Conservation (phyloP, 2,329 filamentous ascomycete species). For the Xylariaceae sp. region DNA sequence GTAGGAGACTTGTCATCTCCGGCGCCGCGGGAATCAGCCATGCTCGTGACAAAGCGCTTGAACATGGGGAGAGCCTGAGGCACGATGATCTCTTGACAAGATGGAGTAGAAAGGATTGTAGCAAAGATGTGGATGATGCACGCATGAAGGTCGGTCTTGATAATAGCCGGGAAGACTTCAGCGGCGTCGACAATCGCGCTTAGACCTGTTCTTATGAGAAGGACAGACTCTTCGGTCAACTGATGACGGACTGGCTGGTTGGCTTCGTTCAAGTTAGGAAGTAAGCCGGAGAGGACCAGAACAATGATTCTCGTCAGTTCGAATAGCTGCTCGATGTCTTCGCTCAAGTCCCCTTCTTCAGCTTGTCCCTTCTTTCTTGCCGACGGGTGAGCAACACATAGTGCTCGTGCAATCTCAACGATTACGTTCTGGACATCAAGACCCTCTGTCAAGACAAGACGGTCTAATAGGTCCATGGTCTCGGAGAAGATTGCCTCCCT, state of each 20-base stretch:
- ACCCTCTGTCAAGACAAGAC: slow-evolving; percentile 85
- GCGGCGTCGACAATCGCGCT: slow-evolving; percentile 90
- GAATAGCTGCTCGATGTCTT: slow-evolving; percentile 97
- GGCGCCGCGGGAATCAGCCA: slow-evolving; percentile 47
- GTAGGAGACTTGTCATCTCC: slow-evolving; percentile 43
- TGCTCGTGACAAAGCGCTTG: slow-evolving; percentile 79
- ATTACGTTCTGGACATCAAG: slow-evolving; percentile 86
- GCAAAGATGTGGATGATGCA: slow-evolving; percentile 97
- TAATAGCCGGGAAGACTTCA: slow-evolving; percentile 91
- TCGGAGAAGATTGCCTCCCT: slow-evolving; percentile 93
- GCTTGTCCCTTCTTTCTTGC: slow-evolving; percentile 63
- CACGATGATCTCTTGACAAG: slow-evolving; percentile 82
- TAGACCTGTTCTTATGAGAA: slow-evolving; percentile 72
- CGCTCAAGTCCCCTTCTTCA: slow-evolving; percentile 75
- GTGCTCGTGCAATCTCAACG: slow-evolving; percentile 83
- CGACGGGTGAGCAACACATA: slow-evolving; percentile 88
- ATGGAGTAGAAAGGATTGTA: slow-evolving; percentile 80
- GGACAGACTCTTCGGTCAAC: slow-evolving; percentile 80
- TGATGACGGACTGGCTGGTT: slow-evolving; percentile 64
- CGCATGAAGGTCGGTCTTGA: slow-evolving; percentile 91
- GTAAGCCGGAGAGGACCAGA: slow-evolving; percentile 77
- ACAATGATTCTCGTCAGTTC: slow-evolving; percentile 96
- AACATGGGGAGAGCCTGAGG: slow-evolving; percentile 87
- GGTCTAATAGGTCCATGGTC: slow-evolving; percentile 91
- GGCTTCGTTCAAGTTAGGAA: slow-evolving; percentile 73